Evolutionary conservation across 495 filamentous ascomycete genomes (phyloP).

Genomic region (Penicillium verhagenii): DNA sequence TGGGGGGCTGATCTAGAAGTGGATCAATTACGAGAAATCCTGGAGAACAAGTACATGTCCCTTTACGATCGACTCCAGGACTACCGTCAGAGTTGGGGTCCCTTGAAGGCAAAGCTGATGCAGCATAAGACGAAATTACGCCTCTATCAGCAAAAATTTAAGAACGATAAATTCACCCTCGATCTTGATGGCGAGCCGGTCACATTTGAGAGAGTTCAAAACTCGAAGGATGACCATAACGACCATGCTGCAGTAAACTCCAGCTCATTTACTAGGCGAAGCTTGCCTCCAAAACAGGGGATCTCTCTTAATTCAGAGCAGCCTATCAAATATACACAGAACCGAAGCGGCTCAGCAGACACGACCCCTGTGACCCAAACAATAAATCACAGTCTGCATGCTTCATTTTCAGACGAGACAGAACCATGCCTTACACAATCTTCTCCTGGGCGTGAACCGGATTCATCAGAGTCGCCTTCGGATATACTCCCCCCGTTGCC

Average conservation of each 20-base stretch:
- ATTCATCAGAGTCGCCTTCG: conserved; percentile 26
- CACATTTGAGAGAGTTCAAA: conserved; percentile 27
- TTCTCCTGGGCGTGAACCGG: background rate
- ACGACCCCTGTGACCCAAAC: background rate
- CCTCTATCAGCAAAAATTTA: conserved; percentile 33
- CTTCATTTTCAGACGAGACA: background rate
- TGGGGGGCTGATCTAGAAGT: conserved; percentile 5
- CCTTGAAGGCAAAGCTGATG: conserved; percentile 31
- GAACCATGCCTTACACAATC: background rate
- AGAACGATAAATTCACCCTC: conserved; percentile 31
- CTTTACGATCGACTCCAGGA: conserved; percentile 32
- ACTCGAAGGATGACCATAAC: background rate
- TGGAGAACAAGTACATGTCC: conserved; percentile 31
- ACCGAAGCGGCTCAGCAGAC: background rate
- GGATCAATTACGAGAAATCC: conserved; percentile 8
- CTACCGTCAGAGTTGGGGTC: conserved; percentile 23
- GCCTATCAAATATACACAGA: background rate
- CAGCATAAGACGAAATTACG: conserved; percentile 39
- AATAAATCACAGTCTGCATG: background rate
- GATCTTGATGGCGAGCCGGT: conserved; percentile 22
- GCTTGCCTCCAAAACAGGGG: background rate
- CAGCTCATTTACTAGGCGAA: background rate
- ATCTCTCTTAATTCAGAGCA: background rate
- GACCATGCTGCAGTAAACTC: background rate
- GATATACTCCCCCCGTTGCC: conserved; percentile 36